Conservation (phyloP, 768 basidiomycete species). For the Psilocybe subaeruginosa region DNA sequence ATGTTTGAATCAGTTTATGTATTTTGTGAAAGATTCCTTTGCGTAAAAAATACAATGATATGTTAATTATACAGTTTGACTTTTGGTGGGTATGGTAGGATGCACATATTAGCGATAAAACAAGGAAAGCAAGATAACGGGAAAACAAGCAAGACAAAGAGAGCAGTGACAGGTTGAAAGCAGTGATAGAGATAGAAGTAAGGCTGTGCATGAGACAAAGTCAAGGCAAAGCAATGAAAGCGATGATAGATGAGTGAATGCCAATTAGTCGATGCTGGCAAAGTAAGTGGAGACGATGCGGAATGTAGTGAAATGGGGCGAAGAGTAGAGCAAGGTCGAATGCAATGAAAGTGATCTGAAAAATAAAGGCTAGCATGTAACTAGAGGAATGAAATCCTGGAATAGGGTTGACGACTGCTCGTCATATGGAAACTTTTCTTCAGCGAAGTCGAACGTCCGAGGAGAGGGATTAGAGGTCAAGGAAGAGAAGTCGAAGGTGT, state of each 20-base stretch:
- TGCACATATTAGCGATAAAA: not conserved
- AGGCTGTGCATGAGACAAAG: not conserved
- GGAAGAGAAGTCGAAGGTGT: not conserved
- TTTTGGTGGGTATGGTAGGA: not conserved
- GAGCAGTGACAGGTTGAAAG: not conserved
- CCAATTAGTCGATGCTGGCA: no score
- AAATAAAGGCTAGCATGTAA: no score
- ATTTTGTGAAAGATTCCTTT: not conserved
- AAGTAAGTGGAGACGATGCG: no score
- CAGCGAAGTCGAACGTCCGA: not conserved
- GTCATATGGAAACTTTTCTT: not conserved
- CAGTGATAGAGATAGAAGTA: not conserved
- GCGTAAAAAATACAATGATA: conserved; percentile 5
- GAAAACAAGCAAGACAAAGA: not conserved
- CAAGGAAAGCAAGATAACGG: not conserved
- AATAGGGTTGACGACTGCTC: no score
- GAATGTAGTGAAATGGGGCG: no score
- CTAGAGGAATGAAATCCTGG: no score
- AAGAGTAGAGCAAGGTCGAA: no score
- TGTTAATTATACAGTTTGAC: not conserved
- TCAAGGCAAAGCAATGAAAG: not conserved
- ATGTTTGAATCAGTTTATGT: not conserved
- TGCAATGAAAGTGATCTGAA: no score
- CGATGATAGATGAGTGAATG: no score
- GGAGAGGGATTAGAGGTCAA: not conserved